Percentiles rank a stretch among this genome's conserved stretches.
Evolutionary conservation across 164 flowering plant genomes (phyloP).

Genomic region (Chimonanthus salicifolius): DNA sequence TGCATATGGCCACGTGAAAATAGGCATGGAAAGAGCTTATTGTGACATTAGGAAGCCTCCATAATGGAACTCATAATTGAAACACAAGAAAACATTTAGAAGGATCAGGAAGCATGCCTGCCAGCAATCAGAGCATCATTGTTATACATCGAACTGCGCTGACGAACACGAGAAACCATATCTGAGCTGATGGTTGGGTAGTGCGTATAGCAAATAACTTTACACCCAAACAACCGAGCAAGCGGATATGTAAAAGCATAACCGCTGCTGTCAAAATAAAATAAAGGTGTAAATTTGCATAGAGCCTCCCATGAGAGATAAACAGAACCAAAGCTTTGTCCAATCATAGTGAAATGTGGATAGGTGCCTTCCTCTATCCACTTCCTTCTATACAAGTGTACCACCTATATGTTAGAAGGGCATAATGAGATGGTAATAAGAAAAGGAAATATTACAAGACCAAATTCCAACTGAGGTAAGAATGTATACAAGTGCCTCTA

Average conservation of each 20-base stretch:
- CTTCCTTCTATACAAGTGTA: conserved; percentile 68
- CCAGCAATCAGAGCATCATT: conserved; percentile 61
- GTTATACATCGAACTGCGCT: conserved; percentile 63
- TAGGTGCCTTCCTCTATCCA: conserved; percentile 91
- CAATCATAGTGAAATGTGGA: conserved; percentile 91
- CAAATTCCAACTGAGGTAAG: neutral
- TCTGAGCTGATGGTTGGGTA: conserved; percentile 94
- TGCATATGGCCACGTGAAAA: neutral
- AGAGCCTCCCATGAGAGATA: conserved; percentile 92
- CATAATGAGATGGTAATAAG: conserved; percentile 2
- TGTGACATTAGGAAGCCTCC: neutral
- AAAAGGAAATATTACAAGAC: neutral
- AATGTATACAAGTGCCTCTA: neutral
- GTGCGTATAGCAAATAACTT: conserved; percentile 86
- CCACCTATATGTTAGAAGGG: conserved; percentile 44
- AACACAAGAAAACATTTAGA: neutral
- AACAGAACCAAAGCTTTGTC: conserved; percentile 91
- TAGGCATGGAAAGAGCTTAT: neutral
- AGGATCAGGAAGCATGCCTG: conserved; percentile 41
- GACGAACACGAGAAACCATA: conserved; percentile 85
- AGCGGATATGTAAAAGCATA: conserved; percentile 96
- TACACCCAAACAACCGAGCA: conserved; percentile 88
- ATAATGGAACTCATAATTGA: neutral
- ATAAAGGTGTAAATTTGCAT: conserved; percentile 61
- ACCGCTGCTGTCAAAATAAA: conserved; percentile 88